Evolutionary conservation across 148 eudicot genomes (phyloP).

Genomic region (Persicaria maculosa): DNA sequence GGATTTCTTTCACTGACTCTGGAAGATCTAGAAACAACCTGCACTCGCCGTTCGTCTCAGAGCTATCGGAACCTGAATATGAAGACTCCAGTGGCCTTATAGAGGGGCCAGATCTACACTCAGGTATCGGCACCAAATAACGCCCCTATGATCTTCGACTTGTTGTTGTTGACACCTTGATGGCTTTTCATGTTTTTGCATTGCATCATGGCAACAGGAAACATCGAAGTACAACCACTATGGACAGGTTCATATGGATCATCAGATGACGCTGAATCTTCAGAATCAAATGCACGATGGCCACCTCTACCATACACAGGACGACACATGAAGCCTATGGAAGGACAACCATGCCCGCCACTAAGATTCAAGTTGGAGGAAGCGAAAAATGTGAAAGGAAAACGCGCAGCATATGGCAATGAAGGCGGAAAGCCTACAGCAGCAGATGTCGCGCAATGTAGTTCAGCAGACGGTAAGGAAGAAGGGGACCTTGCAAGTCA

Average conservation of each 20-base stretch:
- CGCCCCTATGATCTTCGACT: too few relatives aligned
- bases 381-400: not conserved
- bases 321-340: not conserved
- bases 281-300: not conserved
- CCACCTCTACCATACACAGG: not conserved
- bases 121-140: not conserved
- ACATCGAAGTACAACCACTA: not conserved
- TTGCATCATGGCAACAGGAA: not conserved
- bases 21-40: not conserved
- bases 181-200: too few relatives aligned
- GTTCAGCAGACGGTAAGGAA: not conserved
- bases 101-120: not conserved
- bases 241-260: not conserved
- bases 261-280: not conserved
- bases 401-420: not conserved
- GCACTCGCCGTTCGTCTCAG: constrained; percentile 2
- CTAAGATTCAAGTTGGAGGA: not conserved
- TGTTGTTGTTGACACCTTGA: too few relatives aligned
- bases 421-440: not conserved
- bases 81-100: not conserved
- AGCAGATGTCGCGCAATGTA: not conserved
- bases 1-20: constrained; percentile 17
- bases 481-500: not conserved
- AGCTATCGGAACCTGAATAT: not conserved
- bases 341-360: constrained; percentile 1